Evolutionary conservation across 2,329 filamentous ascomycete species (phyloP).

Genomic region (Lithohypha guttulata): DNA sequence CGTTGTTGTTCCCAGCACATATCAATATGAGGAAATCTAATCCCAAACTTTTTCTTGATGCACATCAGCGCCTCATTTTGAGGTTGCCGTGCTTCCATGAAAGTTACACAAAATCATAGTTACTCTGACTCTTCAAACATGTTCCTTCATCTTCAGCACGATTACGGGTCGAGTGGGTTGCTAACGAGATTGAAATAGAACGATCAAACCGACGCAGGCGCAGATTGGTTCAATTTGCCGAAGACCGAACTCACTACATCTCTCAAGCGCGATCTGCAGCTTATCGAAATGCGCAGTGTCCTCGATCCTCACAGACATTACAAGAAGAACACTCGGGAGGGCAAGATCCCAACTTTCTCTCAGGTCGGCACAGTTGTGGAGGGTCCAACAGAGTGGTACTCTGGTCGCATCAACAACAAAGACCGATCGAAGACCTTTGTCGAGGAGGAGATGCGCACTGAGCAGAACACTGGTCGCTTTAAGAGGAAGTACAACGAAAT

Average conservation of each 20-base stretch:
- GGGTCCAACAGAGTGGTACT: conserved; percentile 80
- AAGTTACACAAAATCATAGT: conserved; percentile 55
- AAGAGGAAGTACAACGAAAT: conserved; percentile 81
- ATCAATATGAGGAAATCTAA: conserved; percentile 61
- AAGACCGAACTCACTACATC: conserved; percentile 74
- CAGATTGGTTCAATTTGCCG: conserved; percentile 79
- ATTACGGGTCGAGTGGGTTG: too few relatives aligned
- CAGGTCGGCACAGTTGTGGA: conserved; percentile 83
- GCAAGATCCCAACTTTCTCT: conserved; percentile 66
- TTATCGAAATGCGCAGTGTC: conserved; percentile 79
- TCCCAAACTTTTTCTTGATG: conserved; percentile 63
- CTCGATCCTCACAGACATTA: conserved; percentile 84
- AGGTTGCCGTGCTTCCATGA: conserved; percentile 61
- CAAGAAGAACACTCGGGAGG: conserved; percentile 65
- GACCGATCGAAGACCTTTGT: conserved; percentile 79
- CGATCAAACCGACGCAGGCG: conserved; percentile 57
- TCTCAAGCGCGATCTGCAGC: conserved; percentile 77
- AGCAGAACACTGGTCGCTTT: conserved; percentile 59
- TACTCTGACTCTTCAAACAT: conserved; percentile 46
- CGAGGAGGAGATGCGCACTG: conserved; percentile 66
- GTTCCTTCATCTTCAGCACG: conserved; percentile 18
- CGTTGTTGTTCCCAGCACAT: conserved; percentile 3
- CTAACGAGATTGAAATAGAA: conserved; percentile 29
- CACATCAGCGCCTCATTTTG: conserved; percentile 67
- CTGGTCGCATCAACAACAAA: conserved; percentile 68